Evolutionary conservation across 31 red algal genomes (phyloP), one percentile per base, ranked within the genome.

Genomic region (Porphyra umbilicalis): DNA sequence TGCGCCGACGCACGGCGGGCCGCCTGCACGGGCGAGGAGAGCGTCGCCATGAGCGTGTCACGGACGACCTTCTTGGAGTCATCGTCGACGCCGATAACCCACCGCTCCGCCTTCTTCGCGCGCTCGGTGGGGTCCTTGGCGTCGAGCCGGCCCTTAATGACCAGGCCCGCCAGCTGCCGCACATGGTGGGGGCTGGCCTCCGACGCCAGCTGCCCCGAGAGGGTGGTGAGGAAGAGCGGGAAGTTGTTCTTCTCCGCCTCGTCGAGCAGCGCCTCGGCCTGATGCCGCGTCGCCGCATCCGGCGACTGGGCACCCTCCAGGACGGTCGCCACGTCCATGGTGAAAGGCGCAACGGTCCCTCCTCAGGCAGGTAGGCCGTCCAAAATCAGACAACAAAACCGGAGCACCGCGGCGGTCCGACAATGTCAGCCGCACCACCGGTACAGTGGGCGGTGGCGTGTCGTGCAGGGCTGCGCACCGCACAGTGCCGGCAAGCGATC

Each of bases 61-160:
- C 91, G 92, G 40, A 98, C 92, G 80, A 82, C 85, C 44, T 77
- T 77, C 67, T 90, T 88, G n/a, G 85, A 33, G 18, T 68, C 79
- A 30, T 85, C 90, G 81, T 91, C 91, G 76, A 92, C 89, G 14
- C 83, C 78, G 3, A 80, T 85, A 10, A 89, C 78, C 95, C 95
- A 98, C 33, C 95, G 86, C 81, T 91, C 92, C 38, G 85, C 76
- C 32, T 83, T 81, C 78, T 85, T 84, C 32, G 38, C 79, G 20
- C 89, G 81, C 35, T 79, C 39, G 39, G 91, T 42, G 35, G 76
- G 42, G 75, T 88, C 91, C 34, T 89, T 82, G 15, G 90, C 79
- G 38, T 93, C 88, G 79, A 99, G 80, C n/a, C 85, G 79, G 91
- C 96, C 96, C 84, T 99, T 99, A 35, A 99, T 77, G 36, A 99